Percentiles rank a stretch among this genome's conserved stretches.
phyloP scores from a whole-genome alignment of 129 eudicot species.

The Lonicera japonica region DNA sequence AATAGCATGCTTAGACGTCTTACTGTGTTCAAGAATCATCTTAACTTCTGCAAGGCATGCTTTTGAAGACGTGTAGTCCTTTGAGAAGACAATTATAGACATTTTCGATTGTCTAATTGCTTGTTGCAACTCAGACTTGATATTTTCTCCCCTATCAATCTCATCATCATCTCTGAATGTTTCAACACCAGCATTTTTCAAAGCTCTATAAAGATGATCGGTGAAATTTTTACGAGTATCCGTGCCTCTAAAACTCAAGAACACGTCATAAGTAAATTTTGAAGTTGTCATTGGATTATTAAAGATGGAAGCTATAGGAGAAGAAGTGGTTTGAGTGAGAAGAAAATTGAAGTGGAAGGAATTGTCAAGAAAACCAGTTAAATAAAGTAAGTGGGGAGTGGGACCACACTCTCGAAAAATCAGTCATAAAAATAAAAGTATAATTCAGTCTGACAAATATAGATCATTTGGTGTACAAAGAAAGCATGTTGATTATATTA shows the following conservation, averaged over 20 bases:
- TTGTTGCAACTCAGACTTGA: background rate
- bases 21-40: constrained; percentile 3
- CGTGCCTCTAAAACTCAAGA: constrained; percentile 9
- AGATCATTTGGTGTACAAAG: too few species aligned
- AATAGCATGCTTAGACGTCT: background rate
- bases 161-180: constrained; percentile 13
- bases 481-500: too few species aligned
- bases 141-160: constrained; percentile 9
- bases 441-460: too few species aligned
- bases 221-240: constrained; percentile 16
- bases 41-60: constrained; percentile 10
- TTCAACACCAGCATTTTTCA: constrained; percentile 1
- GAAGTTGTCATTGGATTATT: background rate
- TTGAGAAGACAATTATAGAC: constrained; percentile 9
- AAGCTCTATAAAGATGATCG: constrained; percentile 5
- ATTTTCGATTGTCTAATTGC: constrained; percentile 5
- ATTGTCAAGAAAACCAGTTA: too few species aligned
- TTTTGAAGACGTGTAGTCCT: constrained; percentile 5
- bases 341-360: too few species aligned
- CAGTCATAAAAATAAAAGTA: too few species aligned
- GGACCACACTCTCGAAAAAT: too few species aligned
- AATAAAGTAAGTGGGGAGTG: too few species aligned
- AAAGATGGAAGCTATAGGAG: too few species aligned
- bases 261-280: constrained; percentile 3
- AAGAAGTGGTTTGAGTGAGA: too few species aligned